Percentiles rank a stretch among this genome's conserved stretches.
phyloP scores from a whole-genome alignment of 2,329 filamentous ascomycete species.

The Chaetomium strumarium region DNA sequence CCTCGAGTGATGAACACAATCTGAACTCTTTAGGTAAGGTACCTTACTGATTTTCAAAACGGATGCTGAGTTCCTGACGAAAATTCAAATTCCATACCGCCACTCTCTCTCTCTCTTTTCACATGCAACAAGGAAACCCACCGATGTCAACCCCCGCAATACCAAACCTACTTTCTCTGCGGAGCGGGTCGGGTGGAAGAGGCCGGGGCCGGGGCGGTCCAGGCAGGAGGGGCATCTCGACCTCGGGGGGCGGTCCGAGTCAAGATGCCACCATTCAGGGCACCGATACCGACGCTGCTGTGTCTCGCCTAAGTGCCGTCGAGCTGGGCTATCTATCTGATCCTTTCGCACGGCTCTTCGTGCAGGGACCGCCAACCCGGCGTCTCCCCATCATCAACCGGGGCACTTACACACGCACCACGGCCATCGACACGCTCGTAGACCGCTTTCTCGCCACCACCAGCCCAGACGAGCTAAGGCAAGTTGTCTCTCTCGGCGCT shows the following conservation, averaged over 20 bases:
- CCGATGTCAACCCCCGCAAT: slow-evolving; percentile 56
- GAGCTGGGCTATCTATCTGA: slow-evolving; percentile 79
- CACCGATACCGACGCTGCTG: slow-evolving; percentile 86
- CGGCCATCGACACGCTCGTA: slow-evolving; percentile 74
- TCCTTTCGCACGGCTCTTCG: slow-evolving; percentile 67
- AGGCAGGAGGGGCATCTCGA: slow-evolving; percentile 25
- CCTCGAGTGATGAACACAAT: no score
- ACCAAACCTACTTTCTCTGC: slow-evolving; percentile 65
- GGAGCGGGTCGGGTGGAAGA: slow-evolving; percentile 31
- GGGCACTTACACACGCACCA: slow-evolving; percentile 89
- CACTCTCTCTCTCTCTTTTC: neutral
- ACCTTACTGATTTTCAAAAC: neutral
- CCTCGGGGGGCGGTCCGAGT: slow-evolving; percentile 28
- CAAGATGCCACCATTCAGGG: slow-evolving; percentile 76
- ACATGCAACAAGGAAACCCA: neutral
- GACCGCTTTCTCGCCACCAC: slow-evolving; percentile 56
- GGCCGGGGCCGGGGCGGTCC: slow-evolving; percentile 27
- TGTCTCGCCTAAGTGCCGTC: slow-evolving; percentile 84
- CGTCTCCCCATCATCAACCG: slow-evolving; percentile 90
- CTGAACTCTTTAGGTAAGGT: no score
- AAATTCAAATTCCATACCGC: neutral
- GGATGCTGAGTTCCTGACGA: neutral
- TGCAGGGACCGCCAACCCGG: slow-evolving; percentile 46
- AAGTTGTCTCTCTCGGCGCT: slow-evolving; percentile 88
- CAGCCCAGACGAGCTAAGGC: slow-evolving; percentile 39